phyloP scores from a whole-genome alignment of 352 stramenopile species.

The Vaucheria bursata region DNA sequence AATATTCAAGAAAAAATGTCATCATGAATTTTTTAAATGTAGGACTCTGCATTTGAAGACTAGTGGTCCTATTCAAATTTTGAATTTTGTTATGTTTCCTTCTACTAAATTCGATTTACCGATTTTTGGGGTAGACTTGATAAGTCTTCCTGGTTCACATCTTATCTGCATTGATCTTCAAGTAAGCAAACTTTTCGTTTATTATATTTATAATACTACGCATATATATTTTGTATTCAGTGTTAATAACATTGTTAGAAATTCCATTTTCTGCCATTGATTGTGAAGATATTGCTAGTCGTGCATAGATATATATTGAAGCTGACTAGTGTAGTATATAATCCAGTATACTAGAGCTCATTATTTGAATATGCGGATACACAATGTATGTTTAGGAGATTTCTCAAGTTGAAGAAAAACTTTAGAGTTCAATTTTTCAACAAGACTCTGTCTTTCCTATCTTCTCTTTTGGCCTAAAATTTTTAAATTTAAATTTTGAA shows the following conservation, averaged over 20 bases:
- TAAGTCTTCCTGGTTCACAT: slow-evolving; percentile 34
- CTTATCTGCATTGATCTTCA: slow-evolving; percentile 44
- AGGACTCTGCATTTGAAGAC: slow-evolving; percentile 37
- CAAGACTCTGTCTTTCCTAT: no score
- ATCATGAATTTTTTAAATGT: neutral
- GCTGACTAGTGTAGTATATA: no score
- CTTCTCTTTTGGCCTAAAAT: no score
- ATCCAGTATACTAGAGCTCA: no score
- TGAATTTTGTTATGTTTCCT: slow-evolving; percentile 48
- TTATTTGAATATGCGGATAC: no score
- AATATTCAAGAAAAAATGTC: neutral
- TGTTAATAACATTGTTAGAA: neutral
- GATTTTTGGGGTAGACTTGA: slow-evolving; percentile 39
- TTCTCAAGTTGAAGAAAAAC: no score
- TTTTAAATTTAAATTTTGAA: no score
- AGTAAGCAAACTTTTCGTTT: neutral
- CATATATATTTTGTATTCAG: neutral
- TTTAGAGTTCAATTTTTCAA: no score
- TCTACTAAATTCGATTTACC: slow-evolving; percentile 23
- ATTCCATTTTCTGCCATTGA: no score
- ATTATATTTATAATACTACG: neutral
- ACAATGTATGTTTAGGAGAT: no score
- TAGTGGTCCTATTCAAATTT: slow-evolving; percentile 25
- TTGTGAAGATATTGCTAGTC: no score
- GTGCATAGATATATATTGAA: no score